Base-by-base conservation (phyloP, 208 protist species). In the Trypanosoma cruzi region DNA sequence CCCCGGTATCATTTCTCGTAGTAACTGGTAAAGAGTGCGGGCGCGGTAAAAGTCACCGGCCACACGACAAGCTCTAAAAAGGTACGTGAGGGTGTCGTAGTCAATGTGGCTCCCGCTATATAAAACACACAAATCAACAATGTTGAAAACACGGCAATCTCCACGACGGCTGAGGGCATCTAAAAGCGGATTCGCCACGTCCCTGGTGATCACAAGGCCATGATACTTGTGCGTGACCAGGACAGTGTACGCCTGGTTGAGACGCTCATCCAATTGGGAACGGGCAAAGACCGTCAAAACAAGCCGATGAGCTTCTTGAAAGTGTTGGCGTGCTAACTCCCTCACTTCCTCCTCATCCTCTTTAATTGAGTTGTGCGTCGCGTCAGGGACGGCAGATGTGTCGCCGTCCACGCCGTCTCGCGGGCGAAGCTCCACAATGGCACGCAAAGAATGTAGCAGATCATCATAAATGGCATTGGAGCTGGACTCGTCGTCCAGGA, bases 211-310 rank as follows among this genome's bases (percentile, higher is more conserved):
- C 37, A 82, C 71, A 14, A 96, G 62, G 1, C 88, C 88, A 57
- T 96, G 86, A 64, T 96, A 96, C 76, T 96, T 96, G 82, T 96
- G 91, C 10, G 88, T 73, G 5, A 93, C 81, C 34, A 96, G 64
- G 37, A 96, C 84, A 50, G 72, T 81, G 70, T 96, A 96, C n/a
- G 83, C 88, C 62, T 94, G 80, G 57, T 90, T 87, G 11, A 86
- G 67, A 50, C 82, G 82, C 42, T 78, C 73, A n/a, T 90, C 75
- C 34, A 83, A 28, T 52, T 84, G 84, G 16, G 90, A 88, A 1
- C 61, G 70, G 4, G 61, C 60, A 37, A 75, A 75, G n/a, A 54
- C 70, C 42, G 22, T 49, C 16, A 75, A 73, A 22, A 94, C 88
- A 49, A 84, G 65, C 0, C 56, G 49, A 48, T 75, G 70, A 0